These are phyloP conservation scores for Rubia peregrina DNA, from an alignment of 305 asterid genomes.

Conservation along the genomic window DNA sequence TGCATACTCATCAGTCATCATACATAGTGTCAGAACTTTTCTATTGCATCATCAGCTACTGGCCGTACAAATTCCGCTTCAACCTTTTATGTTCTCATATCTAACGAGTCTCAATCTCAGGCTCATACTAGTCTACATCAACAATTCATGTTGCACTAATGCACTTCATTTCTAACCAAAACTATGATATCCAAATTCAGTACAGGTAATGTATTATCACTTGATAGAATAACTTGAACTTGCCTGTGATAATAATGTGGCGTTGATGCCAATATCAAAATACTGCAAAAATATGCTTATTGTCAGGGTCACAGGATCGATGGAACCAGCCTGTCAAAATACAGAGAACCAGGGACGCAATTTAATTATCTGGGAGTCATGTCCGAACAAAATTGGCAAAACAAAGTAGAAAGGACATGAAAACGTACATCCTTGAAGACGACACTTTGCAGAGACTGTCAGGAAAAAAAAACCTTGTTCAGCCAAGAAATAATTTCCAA, in stretches of 20 bases:
- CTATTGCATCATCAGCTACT: background rate
- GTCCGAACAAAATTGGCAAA: conserved; percentile 3
- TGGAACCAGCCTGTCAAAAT: conserved; percentile 77
- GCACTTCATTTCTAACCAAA: conserved; percentile 3
- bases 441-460: conserved; percentile 98
- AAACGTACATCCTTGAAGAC: conserved; percentile 85
- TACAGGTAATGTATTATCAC: conserved; percentile 10
- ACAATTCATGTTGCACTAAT: background rate
- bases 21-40: background rate
- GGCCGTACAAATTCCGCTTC: background rate
- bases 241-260: conserved; percentile 84
- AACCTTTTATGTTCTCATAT: background rate
- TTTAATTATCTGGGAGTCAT: conserved; percentile 11
- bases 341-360: conserved; percentile 1
- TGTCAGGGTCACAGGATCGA: conserved; percentile 88
- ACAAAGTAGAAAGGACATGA: conserved; percentile 8
- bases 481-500: conserved; percentile 18
- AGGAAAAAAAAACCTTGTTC: conserved; percentile 16
- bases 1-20: background rate
- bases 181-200: background rate
- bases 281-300: conserved; percentile 88
- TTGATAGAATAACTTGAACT: conserved; percentile 6
- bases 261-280: conserved; percentile 87
- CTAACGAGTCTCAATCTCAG: background rate
- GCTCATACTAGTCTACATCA: background rate